Conservation (phyloP, 768 basidiomycete genomes). For the Boletus huronensis region DNA sequence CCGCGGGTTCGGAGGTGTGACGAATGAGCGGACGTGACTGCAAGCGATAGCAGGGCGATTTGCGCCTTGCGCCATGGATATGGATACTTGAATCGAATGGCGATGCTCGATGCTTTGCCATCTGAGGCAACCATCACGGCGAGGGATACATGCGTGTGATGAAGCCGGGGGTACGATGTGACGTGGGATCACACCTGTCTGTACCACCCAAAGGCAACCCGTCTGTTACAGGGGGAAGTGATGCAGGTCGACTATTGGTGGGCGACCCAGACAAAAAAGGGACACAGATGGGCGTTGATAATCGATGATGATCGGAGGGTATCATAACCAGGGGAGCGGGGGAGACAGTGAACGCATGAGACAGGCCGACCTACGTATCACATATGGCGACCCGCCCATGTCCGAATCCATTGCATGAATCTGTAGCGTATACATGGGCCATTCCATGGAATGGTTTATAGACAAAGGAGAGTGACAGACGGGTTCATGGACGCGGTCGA, state of each 20-base stretch:
- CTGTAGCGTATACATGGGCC: background rate
- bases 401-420: constrained; percentile 1
- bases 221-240: background rate
- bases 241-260: background rate
- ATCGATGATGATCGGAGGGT: background rate
- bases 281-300: background rate
- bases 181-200: background rate
- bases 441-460: background rate
- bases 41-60: background rate
- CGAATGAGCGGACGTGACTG: background rate
- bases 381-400: background rate
- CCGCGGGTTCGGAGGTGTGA: background rate
- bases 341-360: background rate
- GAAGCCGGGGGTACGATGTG: background rate
- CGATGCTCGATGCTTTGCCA: background rate
- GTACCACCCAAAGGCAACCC: background rate
- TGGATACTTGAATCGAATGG: background rate
- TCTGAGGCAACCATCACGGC: background rate
- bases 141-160: background rate
- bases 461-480: too few species aligned
- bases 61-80: background rate
- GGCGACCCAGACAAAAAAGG: background rate
- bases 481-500: constrained; percentile 7
- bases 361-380: background rate
- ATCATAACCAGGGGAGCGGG: too few species aligned